Conservation (phyloP, 192 early-diverging fungal genomes). For the Coemansia sp. region DNA sequence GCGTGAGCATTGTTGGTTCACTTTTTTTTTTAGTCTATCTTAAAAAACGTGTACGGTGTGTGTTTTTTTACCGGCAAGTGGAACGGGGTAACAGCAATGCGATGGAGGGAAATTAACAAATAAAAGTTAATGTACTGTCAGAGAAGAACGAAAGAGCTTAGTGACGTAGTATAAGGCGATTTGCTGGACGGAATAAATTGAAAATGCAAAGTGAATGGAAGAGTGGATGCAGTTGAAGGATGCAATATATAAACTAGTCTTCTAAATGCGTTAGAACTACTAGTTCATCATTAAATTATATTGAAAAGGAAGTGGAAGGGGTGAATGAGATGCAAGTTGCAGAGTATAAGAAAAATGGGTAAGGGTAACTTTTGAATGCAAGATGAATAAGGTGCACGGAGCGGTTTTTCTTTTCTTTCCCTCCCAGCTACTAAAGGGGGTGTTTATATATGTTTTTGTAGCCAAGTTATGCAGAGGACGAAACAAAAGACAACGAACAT, state of each 20-base stretch:
- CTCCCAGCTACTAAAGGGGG: background rate
- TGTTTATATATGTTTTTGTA: background rate
- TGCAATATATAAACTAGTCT: background rate
- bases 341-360: background rate
- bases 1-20: slow-evolving; percentile 24
- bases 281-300: background rate
- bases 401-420: background rate
- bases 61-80: background rate
- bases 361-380: slow-evolving; percentile 1
- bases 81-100: background rate
- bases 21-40: background rate
- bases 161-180: background rate
- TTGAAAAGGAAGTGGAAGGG: background rate
- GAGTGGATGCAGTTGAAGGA: background rate
- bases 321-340: background rate
- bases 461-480: background rate
- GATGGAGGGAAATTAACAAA: background rate
- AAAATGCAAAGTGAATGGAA: slow-evolving; percentile 7
- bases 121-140: background rate
- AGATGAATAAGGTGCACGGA: slow-evolving; percentile 1
- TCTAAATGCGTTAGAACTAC: slow-evolving; percentile 4
- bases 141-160: background rate
- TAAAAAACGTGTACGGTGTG: background rate
- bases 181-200: background rate
- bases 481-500: background rate